These are phyloP conservation scores for Sporisorium exsertum DNA, from an alignment of 1,284 basidiomycete genomes.

Conservation along the genomic window DNA sequence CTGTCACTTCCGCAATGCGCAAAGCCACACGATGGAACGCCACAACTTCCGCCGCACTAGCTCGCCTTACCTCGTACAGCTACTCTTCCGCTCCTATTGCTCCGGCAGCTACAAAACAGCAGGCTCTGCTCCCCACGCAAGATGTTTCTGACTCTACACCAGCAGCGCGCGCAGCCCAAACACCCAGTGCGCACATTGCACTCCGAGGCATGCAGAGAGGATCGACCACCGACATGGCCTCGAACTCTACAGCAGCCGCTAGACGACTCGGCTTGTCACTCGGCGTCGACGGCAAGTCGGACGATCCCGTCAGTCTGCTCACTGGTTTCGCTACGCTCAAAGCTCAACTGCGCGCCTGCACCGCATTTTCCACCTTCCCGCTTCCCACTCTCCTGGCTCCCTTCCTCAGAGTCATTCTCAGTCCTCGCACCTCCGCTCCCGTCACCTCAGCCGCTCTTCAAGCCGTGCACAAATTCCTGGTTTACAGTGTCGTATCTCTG, in stretches of 20 bases:
- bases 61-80: slow-evolving; percentile 48
- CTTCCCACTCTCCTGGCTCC: slow-evolving; percentile 56
- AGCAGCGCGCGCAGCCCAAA: neutral
- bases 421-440: slow-evolving; percentile 89
- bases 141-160: neutral
- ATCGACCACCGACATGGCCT: slow-evolving; percentile 14
- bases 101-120: slow-evolving; percentile 9
- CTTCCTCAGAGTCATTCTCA: slow-evolving; percentile 92
- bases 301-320: slow-evolving; percentile 75
- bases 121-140: neutral
- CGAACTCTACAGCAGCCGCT: slow-evolving; percentile 28
- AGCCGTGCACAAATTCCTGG: slow-evolving; percentile 86
- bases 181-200: slow-evolving; percentile 33
- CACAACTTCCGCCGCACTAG: slow-evolving; percentile 39
- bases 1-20: slow-evolving; percentile 95
- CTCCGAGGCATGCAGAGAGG: slow-evolving; percentile 37
- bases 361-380: slow-evolving; percentile 50
- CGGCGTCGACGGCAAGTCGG: slow-evolving; percentile 34
- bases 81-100: slow-evolving; percentile 38
- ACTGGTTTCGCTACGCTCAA: slow-evolving; percentile 87
- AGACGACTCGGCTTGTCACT: slow-evolving; percentile 28
- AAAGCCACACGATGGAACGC: slow-evolving; percentile 72
- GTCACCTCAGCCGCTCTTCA: slow-evolving; percentile 90
- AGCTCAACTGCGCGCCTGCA: slow-evolving; percentile 73
- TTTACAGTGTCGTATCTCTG: slow-evolving; percentile 78